A percentile compares a stretch with the other conserved stretches of the same genome.
Conservation (phyloP, 2,329 filamentous ascomycete species). For the Fusarium kyushuense region DNA sequence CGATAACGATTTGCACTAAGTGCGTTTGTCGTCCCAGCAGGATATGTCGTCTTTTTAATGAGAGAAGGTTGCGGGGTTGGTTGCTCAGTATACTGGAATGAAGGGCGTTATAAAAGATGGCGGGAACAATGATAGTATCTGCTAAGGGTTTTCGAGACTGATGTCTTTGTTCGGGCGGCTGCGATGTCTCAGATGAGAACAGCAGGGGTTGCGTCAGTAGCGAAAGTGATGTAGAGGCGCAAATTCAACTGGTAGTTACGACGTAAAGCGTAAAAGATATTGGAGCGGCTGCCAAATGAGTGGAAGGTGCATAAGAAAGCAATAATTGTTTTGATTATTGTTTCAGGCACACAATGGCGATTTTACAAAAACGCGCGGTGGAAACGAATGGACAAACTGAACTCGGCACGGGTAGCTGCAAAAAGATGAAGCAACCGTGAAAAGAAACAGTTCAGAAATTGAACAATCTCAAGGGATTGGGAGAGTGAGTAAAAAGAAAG, state of each 20-base stretch:
- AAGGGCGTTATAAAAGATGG: slow-evolving; percentile 39
- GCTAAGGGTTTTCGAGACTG: slow-evolving; percentile 37
- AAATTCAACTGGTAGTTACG: slow-evolving; percentile 26
- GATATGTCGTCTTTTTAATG: slow-evolving; percentile 36
- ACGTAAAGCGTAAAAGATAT: slow-evolving; percentile 28
- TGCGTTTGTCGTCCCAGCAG: slow-evolving; percentile 1
- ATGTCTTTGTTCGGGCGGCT: slow-evolving; percentile 39
- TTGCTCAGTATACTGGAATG: slow-evolving; percentile 48
- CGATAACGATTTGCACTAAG: background rate
- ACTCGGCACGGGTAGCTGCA: slow-evolving; percentile 36
- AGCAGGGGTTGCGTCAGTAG: slow-evolving; percentile 14
- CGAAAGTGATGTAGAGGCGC: slow-evolving; percentile 21
- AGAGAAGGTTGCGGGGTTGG: slow-evolving; percentile 37
- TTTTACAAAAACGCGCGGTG: slow-evolving; percentile 43
- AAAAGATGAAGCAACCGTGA: slow-evolving; percentile 39
- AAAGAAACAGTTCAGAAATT: slow-evolving; percentile 40
- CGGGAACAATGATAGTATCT: slow-evolving; percentile 46
- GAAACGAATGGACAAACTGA: slow-evolving; percentile 50
- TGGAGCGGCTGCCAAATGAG: slow-evolving; percentile 48
- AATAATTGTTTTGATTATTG: slow-evolving; percentile 25
- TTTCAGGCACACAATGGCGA: slow-evolving; percentile 29
- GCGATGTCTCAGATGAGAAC: slow-evolving; percentile 46
- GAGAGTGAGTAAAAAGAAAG: slow-evolving; percentile 24
- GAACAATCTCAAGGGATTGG: slow-evolving; percentile 28
- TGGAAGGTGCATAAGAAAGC: slow-evolving; percentile 27